Base-by-base conservation (phyloP, 441 rosid species). In the Daphne laureola region DNA sequence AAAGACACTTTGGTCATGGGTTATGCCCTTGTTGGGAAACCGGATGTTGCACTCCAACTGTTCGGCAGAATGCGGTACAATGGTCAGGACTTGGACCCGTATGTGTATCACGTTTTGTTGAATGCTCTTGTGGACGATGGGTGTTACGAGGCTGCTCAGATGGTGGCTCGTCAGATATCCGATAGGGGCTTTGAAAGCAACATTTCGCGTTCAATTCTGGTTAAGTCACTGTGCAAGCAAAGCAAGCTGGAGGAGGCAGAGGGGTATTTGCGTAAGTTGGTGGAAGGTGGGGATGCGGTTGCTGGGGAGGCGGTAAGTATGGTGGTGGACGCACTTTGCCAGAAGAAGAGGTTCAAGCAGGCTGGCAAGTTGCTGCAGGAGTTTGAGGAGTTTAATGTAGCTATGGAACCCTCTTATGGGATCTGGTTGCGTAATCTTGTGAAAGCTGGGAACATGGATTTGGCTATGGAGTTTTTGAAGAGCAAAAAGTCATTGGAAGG, bases 61-160 rank as follows among this genome's bases (percentile, higher is more conserved):
- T 83, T 89, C 13, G 92, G 90, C 27, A 67, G 53, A 58, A 82
- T 89, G 95, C 77, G 96, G 8, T 87, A 83, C 53, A 62, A 66
- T 35, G 97, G 97, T 16, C 43, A 77, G 58, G 97, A 89, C 61
- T 72, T 92, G 81, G 90, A 81, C 63, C 12, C 47, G 2, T 75
- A 70, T 46, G 63, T 76, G 14, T 89, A 87, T 58, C 82, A 83
- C 18, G 82, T 87, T 17, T 70, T 93, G n/a, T 53, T 93, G 55
- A 83, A 85, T 65, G 76, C 96, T 21, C 75, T 89, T 59, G 84
- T 87, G 3, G 96, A 93, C 44, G 77, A 73, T 57, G 46, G 68
- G 3, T 73, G 76, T 49, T 83, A 79, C 35, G 83, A 84, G 21
- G 73, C 75, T 0, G 84, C 62, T 23, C 67, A 75, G 16, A 72